Evolutionary conservation across 2,329 filamentous ascomycete genomes (phyloP).

Genomic region (Colletotrichum sp.): DNA sequence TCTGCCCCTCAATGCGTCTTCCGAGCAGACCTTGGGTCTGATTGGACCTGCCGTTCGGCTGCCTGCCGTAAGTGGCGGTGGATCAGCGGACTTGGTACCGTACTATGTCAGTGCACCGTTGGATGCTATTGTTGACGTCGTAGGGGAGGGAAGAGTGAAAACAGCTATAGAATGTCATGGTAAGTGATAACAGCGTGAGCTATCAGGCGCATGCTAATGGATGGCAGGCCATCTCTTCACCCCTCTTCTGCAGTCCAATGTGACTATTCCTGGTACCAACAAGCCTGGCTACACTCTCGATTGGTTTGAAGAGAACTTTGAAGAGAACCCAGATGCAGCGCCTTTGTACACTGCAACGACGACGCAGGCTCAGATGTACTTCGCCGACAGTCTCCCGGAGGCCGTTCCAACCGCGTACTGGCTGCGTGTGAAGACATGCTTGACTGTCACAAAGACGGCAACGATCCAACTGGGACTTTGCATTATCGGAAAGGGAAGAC

Average conservation of each 20-base stretch:
- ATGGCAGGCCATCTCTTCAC: background rate
- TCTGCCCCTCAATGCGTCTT: conserved; percentile 51
- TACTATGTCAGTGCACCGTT: conserved; percentile 33
- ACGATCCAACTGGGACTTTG: conserved; percentile 33
- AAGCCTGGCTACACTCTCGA: background rate
- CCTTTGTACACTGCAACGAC: background rate
- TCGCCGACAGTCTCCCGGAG: background rate
- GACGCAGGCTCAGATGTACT: background rate
- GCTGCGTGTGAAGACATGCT: conserved; percentile 13
- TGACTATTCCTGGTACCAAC: background rate
- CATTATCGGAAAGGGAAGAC: conserved; percentile 33
- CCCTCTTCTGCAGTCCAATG: background rate
- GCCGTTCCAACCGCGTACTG: background rate
- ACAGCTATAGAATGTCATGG: background rate
- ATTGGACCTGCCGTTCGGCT: conserved; percentile 59
- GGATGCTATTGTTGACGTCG: conserved; percentile 29
- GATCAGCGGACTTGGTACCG: conserved; percentile 31
- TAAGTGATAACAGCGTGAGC: background rate
- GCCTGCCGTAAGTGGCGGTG: conserved; percentile 32
- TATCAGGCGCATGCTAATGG: background rate
- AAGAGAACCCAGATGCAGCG: background rate
- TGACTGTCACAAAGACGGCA: conserved; percentile 17
- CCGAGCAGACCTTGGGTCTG: conserved; percentile 24
- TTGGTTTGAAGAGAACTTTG: background rate
- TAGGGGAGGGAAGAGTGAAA: background rate